Evolutionary conservation across 139 green algal species (phyloP).

Genomic region (Parachlorella kessleri): DNA sequence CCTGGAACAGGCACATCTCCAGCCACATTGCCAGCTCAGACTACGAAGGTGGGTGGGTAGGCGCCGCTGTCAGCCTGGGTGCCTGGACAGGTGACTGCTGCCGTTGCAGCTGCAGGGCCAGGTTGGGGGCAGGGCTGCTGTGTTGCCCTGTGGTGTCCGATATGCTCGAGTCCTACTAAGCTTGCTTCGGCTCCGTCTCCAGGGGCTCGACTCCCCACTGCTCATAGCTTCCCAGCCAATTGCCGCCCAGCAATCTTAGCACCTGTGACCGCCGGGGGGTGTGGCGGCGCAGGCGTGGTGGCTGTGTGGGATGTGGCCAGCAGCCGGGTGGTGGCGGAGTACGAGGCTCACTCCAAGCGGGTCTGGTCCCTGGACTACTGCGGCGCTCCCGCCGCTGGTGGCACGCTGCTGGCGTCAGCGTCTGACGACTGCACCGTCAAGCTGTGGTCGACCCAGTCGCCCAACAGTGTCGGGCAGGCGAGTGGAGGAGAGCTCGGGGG

Average conservation of each 20-base stretch:
- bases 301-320: conserved; percentile 70
- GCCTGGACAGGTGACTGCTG: too few relatives aligned
- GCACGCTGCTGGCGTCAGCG: conserved; percentile 70
- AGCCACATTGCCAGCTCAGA: conserved; percentile 69
- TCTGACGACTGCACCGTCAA: conserved; percentile 93
- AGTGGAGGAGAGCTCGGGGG: conserved; percentile 2
- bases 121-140: too few relatives aligned
- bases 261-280: too few relatives aligned
- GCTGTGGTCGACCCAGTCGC: conserved; percentile 61
- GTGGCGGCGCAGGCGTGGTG: conserved; percentile 61
- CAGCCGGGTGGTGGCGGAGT: conserved; percentile 59
- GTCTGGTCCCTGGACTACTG: conserved; percentile 91
- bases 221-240: too few relatives aligned
- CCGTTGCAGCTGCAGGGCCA: too few relatives aligned
- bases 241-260: too few relatives aligned
- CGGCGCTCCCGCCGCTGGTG: conserved; percentile 29
- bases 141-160: too few relatives aligned
- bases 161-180: too few relatives aligned
- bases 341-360: conserved; percentile 78
- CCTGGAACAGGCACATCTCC: conserved; percentile 69
- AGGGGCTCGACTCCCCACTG: too few relatives aligned
- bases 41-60: conserved; percentile 90
- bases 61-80: too few relatives aligned
- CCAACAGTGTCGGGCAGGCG: conserved; percentile 18
- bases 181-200: too few relatives aligned